A percentile compares a stretch with the other conserved stretches of the same genome.
Conservation (phyloP, 805 yeast species). For the Clavispora asparagi region DNA sequence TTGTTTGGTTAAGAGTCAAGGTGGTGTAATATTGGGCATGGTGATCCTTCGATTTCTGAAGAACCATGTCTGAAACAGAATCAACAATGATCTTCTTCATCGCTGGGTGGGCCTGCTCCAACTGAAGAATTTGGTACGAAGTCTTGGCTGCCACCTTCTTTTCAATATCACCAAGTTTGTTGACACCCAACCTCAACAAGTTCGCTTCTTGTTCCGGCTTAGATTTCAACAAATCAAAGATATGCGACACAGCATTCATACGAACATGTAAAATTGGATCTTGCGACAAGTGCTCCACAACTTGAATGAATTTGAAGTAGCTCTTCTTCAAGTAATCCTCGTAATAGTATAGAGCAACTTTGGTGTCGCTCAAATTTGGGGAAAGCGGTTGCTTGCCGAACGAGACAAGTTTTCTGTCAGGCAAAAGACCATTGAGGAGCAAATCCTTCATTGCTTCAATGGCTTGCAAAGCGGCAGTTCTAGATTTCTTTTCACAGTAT, state of each 20-base stretch:
- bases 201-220: constrained; percentile 98
- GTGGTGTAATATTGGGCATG: constrained; percentile 86
- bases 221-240: constrained; percentile 71
- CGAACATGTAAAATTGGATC: constrained; percentile 90
- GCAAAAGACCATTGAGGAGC: constrained; percentile 74
- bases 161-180: constrained; percentile 90
- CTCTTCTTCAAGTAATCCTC: constrained; percentile 82
- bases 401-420: constrained; percentile 74
- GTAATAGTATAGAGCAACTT: constrained; percentile 71
- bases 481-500: constrained; percentile 84
- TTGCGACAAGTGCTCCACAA: constrained; percentile 75
- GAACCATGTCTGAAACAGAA: constrained; percentile 73
- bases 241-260: constrained; percentile 66
- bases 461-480: constrained; percentile 90
- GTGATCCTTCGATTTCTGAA: constrained; percentile 71
- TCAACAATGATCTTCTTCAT: constrained; percentile 83
- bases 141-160: constrained; percentile 87
- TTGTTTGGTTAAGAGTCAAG: constrained; percentile 88
- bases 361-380: constrained; percentile 36
- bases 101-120: constrained; percentile 91
- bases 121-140: constrained; percentile 70
- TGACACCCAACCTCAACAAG: constrained; percentile 79
- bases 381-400: constrained; percentile 70
- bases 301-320: constrained; percentile 70
- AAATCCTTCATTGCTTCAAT: constrained; percentile 87